Evolutionary conservation across 73 alveolate genomes (phyloP).

Genomic region (Diophrys sp.): DNA sequence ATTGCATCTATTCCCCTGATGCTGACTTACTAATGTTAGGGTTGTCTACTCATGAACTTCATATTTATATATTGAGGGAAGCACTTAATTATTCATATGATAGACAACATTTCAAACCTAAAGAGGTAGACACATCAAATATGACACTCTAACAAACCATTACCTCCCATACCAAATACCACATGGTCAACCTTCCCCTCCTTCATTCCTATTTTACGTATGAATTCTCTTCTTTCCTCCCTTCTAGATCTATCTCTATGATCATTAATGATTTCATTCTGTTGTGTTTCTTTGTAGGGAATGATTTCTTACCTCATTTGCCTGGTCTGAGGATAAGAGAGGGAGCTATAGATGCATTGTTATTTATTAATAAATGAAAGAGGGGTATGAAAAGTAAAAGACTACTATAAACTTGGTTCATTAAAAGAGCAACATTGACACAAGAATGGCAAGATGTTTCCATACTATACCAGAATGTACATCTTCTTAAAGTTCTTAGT

Average conservation of each 20-base stretch:
- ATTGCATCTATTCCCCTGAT: constrained; percentile 99
- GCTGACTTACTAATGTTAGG: constrained; percentile 99
- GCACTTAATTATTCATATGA: constrained; percentile 19
- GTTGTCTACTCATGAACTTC: constrained; percentile 98
- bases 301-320: constrained; percentile 98
- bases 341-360: constrained; percentile 97
- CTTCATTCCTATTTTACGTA: constrained; percentile 85
- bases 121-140: constrained; percentile 1
- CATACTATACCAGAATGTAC: constrained; percentile 72
- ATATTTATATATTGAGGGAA: constrained; percentile 95
- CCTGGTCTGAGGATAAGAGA: constrained; percentile 97
- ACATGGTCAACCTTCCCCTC: constrained; percentile 73
- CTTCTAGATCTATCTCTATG: constrained; percentile 75
- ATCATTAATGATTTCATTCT: constrained; percentile 96
- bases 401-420: too few species aligned
- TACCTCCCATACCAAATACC: constrained; percentile 37
- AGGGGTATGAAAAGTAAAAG: too few species aligned
- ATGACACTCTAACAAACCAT: not conserved
- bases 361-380: constrained; percentile 86
- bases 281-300: constrained; percentile 98
- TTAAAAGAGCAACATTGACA: too few species aligned
- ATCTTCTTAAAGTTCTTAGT: too few species aligned
- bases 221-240: too few species aligned
- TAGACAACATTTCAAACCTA: not conserved
- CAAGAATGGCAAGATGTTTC: constrained; percentile 56